Evolutionary conservation across 106 monocot species (phyloP), one percentile per base, ranked within the genome.

Genomic region (Narthecium ossifragum): DNA sequence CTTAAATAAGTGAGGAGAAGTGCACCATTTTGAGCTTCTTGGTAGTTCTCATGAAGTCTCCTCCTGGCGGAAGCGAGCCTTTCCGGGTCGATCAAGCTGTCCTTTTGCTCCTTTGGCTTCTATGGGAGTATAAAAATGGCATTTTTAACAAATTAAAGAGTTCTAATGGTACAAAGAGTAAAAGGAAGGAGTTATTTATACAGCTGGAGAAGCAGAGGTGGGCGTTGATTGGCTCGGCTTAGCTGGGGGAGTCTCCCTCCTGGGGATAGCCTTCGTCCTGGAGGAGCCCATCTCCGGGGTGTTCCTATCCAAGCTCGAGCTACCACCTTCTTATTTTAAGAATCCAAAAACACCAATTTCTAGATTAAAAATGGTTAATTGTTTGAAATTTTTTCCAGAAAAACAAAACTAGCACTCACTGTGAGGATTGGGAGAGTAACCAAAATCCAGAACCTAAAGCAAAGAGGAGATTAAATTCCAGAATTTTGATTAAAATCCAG

Each of bases 11-110:
- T 25, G 36, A 26, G 31, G 27, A 55, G 22, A 27, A 28, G 10
- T 18, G 26, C 71, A 86, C 86, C 86, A 34, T 87, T 82, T 21
- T 82, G 63, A 1, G 71, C 79, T 69, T 82, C 78, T 41, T 82
- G 78, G 53, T 60, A 60, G 26, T 60, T 60, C 60, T 41, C 43
- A 26, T 60, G 60, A 14, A 43, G 41, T 60, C 60, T 39, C 18
- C 26, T 22, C 43, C 60, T 60, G 8, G 60, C 60, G 12, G 43
- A 39, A 3, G 39, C 60, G 8, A 60, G 60, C 25, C 43, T 60
- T 26, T 60, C 60, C 3, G 38, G 60, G 40, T 75, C 75, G 1
- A 53, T n/a, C 59, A 64, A 46, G 38, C 57, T 73, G 8, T 85
- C 77, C 70, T 66, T 73, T 33, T 69, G 41, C 38, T 68, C 73